Evolutionary conservation across 345 rosid genomes (phyloP).

Genomic region (Acer saccharum): DNA sequence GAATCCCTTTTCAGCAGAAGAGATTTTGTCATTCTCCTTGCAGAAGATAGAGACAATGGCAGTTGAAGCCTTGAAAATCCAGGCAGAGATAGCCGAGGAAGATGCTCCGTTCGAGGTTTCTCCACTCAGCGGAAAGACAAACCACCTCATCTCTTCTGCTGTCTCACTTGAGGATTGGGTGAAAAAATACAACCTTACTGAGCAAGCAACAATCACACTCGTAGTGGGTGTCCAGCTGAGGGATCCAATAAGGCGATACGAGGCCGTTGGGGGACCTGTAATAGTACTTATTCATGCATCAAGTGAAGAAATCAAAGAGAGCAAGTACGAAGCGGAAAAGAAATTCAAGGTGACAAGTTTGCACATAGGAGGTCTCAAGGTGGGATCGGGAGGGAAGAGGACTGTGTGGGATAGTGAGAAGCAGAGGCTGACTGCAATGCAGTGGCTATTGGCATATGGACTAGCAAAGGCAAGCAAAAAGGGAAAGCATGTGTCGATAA

Average conservation of each 20-base stretch:
- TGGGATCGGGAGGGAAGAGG: conserved; percentile 44
- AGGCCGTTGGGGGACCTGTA: conserved; percentile 80
- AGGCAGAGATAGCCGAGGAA: conserved; percentile 82
- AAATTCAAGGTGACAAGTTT: conserved; percentile 60
- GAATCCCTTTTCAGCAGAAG: conserved; percentile 59
- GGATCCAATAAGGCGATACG: conserved; percentile 87
- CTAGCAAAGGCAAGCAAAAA: conserved; percentile 63
- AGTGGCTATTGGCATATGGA: conserved; percentile 81
- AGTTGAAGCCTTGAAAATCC: conserved; percentile 80
- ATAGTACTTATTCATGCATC: conserved; percentile 61
- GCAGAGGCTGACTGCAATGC: conserved; percentile 82
- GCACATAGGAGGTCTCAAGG: conserved; percentile 72
- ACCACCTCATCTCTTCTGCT: conserved; percentile 55
- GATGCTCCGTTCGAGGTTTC: conserved; percentile 82
- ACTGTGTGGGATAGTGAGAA: conserved; percentile 61
- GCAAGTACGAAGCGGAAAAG: conserved; percentile 49
- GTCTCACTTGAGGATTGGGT: conserved; percentile 75
- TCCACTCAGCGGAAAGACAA: conserved; percentile 39
- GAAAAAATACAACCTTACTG: conserved; percentile 23
- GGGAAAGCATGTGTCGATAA: conserved; percentile 42
- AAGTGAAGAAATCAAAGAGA: conserved; percentile 24
- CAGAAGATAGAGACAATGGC: conserved; percentile 86
- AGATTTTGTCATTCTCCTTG: conserved; percentile 68
- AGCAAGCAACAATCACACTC: conserved; percentile 41
- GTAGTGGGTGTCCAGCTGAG: conserved; percentile 65